Evolutionary conservation across 306 rosid species (phyloP).

Genomic region (Heteromeles arbutifolia): DNA sequence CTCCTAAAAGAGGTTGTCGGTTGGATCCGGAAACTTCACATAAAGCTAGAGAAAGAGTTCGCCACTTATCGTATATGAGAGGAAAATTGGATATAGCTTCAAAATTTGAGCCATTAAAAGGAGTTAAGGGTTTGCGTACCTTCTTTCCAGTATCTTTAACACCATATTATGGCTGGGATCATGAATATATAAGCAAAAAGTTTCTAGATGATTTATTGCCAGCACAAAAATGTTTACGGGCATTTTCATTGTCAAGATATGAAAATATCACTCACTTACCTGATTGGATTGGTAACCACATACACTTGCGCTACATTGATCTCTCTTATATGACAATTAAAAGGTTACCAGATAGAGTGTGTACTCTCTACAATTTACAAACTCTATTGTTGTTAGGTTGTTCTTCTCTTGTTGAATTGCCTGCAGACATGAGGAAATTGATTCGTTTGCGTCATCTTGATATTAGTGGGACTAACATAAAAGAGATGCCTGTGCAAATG

Average conservation of each 20-base stretch:
- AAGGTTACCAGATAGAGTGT: neutral
- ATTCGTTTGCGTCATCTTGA: neutral
- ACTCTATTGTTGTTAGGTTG: neutral
- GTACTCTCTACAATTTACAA: constrained; percentile 10
- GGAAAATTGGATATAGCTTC: neutral
- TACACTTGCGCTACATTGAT: neutral
- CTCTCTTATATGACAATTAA: neutral
- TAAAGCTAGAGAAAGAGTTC: neutral
- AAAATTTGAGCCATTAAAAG: neutral
- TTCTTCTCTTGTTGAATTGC: neutral
- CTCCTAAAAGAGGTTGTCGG: neutral
- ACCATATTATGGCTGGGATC: too few relatives aligned
- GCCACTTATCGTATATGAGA: neutral
- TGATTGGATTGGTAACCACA: neutral
- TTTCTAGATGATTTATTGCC: neutral
- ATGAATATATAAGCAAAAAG: neutral
- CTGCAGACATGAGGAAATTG: neutral
- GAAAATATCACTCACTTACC: neutral
- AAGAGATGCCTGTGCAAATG: neutral
- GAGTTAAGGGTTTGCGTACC: neutral
- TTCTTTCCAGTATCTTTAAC: neutral
- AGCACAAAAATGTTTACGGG: neutral
- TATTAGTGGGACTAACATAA: neutral
- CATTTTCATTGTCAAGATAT: neutral
- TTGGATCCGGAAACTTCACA: neutral